Conservation (phyloP, 1,139 yeast species). For the Lodderomyces metapsilosis region DNA sequence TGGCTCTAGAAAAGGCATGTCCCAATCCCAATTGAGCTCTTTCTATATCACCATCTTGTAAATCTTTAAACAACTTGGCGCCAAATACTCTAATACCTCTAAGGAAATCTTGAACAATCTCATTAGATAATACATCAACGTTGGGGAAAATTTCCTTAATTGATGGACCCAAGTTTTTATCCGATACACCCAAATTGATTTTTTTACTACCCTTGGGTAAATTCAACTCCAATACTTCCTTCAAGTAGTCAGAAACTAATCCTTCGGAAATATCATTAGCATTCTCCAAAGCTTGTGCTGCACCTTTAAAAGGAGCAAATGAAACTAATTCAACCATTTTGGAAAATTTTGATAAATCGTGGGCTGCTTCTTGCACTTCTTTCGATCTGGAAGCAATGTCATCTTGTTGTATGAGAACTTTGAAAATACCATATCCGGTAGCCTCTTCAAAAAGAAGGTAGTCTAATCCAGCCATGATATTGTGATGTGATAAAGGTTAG, state of each 20-base stretch:
- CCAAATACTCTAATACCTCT: slow-evolving; percentile 96
- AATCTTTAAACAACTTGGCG: slow-evolving; percentile 81
- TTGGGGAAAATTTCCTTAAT: slow-evolving; percentile 87
- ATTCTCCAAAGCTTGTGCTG: slow-evolving; percentile 97
- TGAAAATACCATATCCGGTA: slow-evolving; percentile 96
- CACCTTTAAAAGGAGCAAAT: slow-evolving; percentile 98
- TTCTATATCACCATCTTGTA: slow-evolving; percentile 93
- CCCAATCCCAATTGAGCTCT: slow-evolving; percentile 98
- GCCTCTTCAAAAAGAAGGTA: slow-evolving; percentile 97
- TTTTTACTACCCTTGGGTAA: slow-evolving; percentile 79
- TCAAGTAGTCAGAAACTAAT: slow-evolving; percentile 87
- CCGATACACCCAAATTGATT: slow-evolving; percentile 82
- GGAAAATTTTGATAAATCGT: slow-evolving; percentile 84
- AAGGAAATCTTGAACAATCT: slow-evolving; percentile 88
- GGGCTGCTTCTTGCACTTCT: slow-evolving; percentile 92
- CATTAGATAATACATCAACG: slow-evolving; percentile 88
- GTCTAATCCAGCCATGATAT: slow-evolving; percentile 66
- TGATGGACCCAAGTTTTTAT: slow-evolving; percentile 94
- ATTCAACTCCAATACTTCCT: slow-evolving; percentile 84
- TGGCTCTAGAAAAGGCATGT: slow-evolving; percentile 98
- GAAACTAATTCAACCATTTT: slow-evolving; percentile 91
- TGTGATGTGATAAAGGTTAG: not conserved
- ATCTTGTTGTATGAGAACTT: slow-evolving; percentile 92
- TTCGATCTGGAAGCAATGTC: slow-evolving; percentile 86
- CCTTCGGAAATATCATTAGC: slow-evolving; percentile 99